phyloP scores from a whole-genome alignment of 2,329 filamentous ascomycete species.

The Orbilia quercus region DNA sequence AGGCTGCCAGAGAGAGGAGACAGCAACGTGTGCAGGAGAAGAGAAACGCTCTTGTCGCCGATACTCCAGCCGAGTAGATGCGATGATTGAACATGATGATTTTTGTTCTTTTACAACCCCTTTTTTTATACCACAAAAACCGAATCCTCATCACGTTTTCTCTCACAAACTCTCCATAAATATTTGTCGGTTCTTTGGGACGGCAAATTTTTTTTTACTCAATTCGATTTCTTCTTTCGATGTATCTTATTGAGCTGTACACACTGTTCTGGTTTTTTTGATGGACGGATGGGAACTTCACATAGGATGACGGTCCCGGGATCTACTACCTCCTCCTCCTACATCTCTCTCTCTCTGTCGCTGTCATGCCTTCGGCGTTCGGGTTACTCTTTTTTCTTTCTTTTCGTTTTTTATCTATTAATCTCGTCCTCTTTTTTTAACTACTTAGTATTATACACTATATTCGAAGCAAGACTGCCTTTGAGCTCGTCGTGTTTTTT shows the following conservation, averaged over 20 bases:
- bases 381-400: slow-evolving; percentile 18
- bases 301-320: neutral
- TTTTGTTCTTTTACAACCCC: slow-evolving; percentile 23
- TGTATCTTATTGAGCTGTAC: slow-evolving; percentile 52
- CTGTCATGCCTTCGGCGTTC: slow-evolving; percentile 56
- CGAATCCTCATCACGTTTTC: slow-evolving; percentile 19
- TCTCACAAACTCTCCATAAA: slow-evolving; percentile 2
- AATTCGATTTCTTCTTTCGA: slow-evolving; percentile 35
- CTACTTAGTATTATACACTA: slow-evolving; percentile 21
- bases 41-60: slow-evolving; percentile 84
- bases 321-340: no score
- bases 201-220: slow-evolving; percentile 17
- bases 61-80: slow-evolving; percentile 63
- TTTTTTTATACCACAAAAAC: slow-evolving; percentile 19
- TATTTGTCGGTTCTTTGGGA: slow-evolving; percentile 1
- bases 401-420: slow-evolving; percentile 43
- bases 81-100: slow-evolving; percentile 31
- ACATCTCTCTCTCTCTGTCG: slow-evolving; percentile 32
- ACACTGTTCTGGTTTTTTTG: slow-evolving; percentile 20
- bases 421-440: slow-evolving; percentile 26
- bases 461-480: slow-evolving; percentile 5
- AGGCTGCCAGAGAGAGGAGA: slow-evolving; percentile 99
- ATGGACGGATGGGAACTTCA: slow-evolving; percentile 5
- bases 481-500: neutral
- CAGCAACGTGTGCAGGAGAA: slow-evolving; percentile 89